Conservation (phyloP, 805 yeast species). For the Blastobotrys chiropterorum region DNA sequence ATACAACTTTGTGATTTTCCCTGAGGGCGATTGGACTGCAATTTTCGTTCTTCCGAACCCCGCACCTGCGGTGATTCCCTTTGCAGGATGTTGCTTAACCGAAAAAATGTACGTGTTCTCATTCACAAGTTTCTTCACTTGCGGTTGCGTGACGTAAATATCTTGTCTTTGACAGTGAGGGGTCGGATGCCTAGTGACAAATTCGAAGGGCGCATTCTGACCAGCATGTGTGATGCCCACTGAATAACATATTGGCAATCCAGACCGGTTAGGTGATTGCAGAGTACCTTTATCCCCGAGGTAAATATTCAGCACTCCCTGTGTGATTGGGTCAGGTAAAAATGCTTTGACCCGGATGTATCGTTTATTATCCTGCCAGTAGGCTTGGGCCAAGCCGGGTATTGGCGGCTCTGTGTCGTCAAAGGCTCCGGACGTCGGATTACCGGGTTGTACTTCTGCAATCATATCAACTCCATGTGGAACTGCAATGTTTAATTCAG, state of each 20-base stretch:
- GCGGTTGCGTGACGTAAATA: slow-evolving; percentile 80
- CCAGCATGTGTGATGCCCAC: slow-evolving; percentile 75
- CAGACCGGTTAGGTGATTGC: slow-evolving; percentile 11
- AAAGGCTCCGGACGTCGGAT: slow-evolving; percentile 8
- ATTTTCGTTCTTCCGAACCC: slow-evolving; percentile 46
- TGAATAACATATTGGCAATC: slow-evolving; percentile 52
- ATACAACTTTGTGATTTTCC: slow-evolving; percentile 58
- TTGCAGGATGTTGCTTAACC: slow-evolving; percentile 56
- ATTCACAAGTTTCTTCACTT: slow-evolving; percentile 51
- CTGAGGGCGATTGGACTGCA: slow-evolving; percentile 80
- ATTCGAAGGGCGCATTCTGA: slow-evolving; percentile 51
- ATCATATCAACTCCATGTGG: slow-evolving; percentile 68
- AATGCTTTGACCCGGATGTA: slow-evolving; percentile 74
- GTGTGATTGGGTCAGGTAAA: slow-evolving; percentile 59
- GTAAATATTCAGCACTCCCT: slow-evolving; percentile 71
- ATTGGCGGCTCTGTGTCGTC: slow-evolving; percentile 39
- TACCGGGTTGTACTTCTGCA: slow-evolving; percentile 32
- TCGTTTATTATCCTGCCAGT: slow-evolving; percentile 60
- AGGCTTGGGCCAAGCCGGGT: slow-evolving; percentile 68
- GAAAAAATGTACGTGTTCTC: slow-evolving; percentile 61
- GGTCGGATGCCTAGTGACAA: slow-evolving; percentile 68
- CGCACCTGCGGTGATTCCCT: slow-evolving; percentile 36
- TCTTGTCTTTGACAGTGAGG: slow-evolving; percentile 65
- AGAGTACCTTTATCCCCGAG: slow-evolving; percentile 55
- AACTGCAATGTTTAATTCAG: slow-evolving; percentile 68